Conservation (phyloP, 2,329 filamentous ascomycete species). For the Pleurostoma richardsiae region DNA sequence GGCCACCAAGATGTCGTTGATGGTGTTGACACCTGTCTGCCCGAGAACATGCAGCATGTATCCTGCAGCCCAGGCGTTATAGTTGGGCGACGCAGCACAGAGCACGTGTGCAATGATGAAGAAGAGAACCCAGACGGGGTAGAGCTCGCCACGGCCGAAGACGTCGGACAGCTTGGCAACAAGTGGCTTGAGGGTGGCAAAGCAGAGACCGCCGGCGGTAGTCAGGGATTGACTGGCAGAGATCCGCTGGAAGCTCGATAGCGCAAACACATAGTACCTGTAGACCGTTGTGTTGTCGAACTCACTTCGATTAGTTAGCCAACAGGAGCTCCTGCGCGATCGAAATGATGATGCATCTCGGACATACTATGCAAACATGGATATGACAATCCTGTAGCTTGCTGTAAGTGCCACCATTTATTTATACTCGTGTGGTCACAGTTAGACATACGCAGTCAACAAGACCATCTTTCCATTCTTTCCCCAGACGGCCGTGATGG, state of each 20-base stretch:
- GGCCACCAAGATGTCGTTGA: conserved; percentile 59
- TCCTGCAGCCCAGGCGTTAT: conserved; percentile 42
- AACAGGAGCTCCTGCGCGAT: background rate
- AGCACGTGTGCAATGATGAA: conserved; percentile 53
- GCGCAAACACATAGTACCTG: conserved; percentile 22
- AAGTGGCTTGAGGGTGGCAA: conserved; percentile 52
- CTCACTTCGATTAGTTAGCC: conserved; percentile 9
- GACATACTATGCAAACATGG: background rate
- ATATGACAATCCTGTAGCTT: background rate
- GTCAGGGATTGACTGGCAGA: conserved; percentile 19
- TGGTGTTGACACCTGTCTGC: conserved; percentile 52
- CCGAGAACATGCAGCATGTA: conserved; percentile 56
- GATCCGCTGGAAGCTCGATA: conserved; percentile 21
- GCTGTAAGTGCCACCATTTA: too few species aligned
- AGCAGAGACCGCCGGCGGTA: conserved; percentile 27
- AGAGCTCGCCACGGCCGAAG: conserved; percentile 57
- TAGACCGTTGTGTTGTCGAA: conserved; percentile 20
- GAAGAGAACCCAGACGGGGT: conserved; percentile 47
- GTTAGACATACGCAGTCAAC: background rate
- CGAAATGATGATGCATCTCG: background rate
- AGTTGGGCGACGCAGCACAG: conserved; percentile 41
- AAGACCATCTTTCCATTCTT: background rate
- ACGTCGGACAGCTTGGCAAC: conserved; percentile 58
- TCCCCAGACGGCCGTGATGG: background rate
- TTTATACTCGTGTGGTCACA: too few species aligned